A percentile compares a stretch with the other conserved stretches of the same genome.
phyloP scores from a whole-genome alignment of 768 basidiomycete genomes.

The Mycena vulgaris region DNA sequence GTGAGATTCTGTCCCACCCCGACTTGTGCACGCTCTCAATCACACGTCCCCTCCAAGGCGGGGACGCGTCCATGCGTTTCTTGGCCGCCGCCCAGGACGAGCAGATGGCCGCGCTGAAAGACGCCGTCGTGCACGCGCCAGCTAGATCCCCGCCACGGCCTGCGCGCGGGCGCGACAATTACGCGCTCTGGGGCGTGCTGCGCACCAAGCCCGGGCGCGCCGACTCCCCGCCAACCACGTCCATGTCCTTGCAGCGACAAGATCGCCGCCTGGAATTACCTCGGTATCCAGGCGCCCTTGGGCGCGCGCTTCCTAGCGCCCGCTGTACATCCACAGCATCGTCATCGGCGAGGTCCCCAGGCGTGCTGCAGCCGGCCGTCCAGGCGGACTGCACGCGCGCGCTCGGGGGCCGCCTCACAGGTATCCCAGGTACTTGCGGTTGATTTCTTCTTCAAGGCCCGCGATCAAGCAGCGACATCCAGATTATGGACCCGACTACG shows the following conservation, averaged over 20 bases:
- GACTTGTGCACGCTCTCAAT: constrained; percentile 24
- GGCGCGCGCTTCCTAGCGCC: constrained; percentile 66
- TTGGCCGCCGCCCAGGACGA: constrained; percentile 84
- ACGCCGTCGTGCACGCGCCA: constrained; percentile 54
- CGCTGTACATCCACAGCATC: constrained; percentile 76
- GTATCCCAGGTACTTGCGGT: constrained; percentile 54
- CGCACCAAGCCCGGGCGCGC: constrained; percentile 96
- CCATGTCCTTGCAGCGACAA: constrained; percentile 98
- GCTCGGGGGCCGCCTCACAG: constrained; percentile 69
- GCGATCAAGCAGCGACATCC: background rate
- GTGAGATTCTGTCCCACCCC: constrained; percentile 50
- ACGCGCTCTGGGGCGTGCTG: constrained; percentile 79
- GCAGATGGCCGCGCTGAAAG: constrained; percentile 79
- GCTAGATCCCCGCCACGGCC: constrained; percentile 52
- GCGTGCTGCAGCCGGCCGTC: constrained; percentile 56
- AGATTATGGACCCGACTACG: constrained; percentile 56
- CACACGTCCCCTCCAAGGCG: constrained; percentile 66
- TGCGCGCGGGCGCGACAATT: constrained; percentile 88
- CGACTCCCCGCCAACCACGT: constrained; percentile 86
- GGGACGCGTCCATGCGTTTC: constrained; percentile 89
- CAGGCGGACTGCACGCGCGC: constrained; percentile 78
- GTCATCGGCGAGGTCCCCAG: constrained; percentile 82
- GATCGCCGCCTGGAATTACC: constrained; percentile 87
- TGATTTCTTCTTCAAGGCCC: too few relatives aligned
- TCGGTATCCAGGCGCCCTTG: constrained; percentile 91